Conservation (phyloP, 169 alveolate species). For the Plasmodium vivax region DNA sequence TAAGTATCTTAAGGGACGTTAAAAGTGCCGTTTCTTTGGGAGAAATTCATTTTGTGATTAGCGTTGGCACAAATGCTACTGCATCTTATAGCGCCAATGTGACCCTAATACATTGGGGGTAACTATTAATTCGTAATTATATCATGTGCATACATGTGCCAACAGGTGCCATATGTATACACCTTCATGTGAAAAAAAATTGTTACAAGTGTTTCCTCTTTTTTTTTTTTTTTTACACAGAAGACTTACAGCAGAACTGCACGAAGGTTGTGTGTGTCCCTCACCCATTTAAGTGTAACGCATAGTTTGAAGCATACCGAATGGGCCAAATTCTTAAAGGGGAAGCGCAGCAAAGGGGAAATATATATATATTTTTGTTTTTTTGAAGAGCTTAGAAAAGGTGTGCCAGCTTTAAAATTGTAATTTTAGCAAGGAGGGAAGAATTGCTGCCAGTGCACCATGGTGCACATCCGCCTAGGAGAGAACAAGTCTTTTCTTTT, state of each 20-base stretch:
- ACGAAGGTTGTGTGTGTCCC: neutral
- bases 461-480: conserved; percentile 6
- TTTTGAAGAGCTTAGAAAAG: neutral
- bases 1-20: neutral
- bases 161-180: neutral
- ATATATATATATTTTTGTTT: neutral
- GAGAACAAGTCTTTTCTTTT: conserved; percentile 1
- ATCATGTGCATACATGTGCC: neutral
- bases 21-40: neutral
- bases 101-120: neutral
- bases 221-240: neutral
- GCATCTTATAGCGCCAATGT: neutral
- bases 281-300: neutral
- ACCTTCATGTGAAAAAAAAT: neutral
- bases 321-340: neutral
- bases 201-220: neutral
- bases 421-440: neutral
- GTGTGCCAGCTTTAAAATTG: neutral
- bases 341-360: neutral
- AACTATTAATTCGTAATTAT: neutral
- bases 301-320: neutral
- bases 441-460: conserved; percentile 10
- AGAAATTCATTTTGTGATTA: neutral
- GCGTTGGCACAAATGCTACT: neutral
- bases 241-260: neutral